These are phyloP conservation scores for Monosporozyma solicola DNA, from an alignment of 805 yeast species.

Conservation along the genomic window DNA sequence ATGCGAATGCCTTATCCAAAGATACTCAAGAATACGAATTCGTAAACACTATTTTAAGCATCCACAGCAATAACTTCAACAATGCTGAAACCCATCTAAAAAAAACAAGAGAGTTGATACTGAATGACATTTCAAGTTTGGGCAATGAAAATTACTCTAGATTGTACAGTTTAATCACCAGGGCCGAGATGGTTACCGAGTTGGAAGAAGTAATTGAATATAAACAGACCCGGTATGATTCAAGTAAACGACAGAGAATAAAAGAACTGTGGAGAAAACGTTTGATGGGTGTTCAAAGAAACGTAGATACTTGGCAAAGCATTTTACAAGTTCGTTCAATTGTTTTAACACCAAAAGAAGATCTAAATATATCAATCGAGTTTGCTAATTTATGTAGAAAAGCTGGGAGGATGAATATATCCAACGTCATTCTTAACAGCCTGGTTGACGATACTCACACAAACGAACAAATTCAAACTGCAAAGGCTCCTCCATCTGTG, in stretches of 20 bases:
- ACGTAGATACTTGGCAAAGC: constrained; percentile 98
- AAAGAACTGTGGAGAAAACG: constrained; percentile 92
- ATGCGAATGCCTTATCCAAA: constrained; percentile 78
- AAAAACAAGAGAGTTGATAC: constrained; percentile 79
- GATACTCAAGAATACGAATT: constrained; percentile 94
- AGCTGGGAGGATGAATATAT: constrained; percentile 83
- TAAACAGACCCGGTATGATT: constrained; percentile 73
- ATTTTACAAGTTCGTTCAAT: constrained; percentile 87
- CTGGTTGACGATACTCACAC: constrained; percentile 48
- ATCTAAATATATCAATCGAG: constrained; percentile 96
- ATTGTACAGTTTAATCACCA: constrained; percentile 92
- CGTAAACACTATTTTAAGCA: constrained; percentile 78
- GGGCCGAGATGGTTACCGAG: constrained; percentile 96
- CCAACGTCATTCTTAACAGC: constrained; percentile 81
- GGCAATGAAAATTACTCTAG: constrained; percentile 94
- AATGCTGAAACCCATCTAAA: constrained; percentile 73
- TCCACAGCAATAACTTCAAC: constrained; percentile 78
- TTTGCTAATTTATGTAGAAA: constrained; percentile 94
- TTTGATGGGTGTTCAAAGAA: constrained; percentile 85
- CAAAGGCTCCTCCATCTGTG: constrained; percentile 91
- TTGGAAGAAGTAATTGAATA: constrained; percentile 89
- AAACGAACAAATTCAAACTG: constrained; percentile 39
- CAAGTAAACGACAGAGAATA: constrained; percentile 69
- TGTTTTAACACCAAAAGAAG: constrained; percentile 90
- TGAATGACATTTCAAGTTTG: constrained; percentile 87